Base-by-base conservation (phyloP, 108 stramenopile genomes). In the Nitzschia palea region DNA sequence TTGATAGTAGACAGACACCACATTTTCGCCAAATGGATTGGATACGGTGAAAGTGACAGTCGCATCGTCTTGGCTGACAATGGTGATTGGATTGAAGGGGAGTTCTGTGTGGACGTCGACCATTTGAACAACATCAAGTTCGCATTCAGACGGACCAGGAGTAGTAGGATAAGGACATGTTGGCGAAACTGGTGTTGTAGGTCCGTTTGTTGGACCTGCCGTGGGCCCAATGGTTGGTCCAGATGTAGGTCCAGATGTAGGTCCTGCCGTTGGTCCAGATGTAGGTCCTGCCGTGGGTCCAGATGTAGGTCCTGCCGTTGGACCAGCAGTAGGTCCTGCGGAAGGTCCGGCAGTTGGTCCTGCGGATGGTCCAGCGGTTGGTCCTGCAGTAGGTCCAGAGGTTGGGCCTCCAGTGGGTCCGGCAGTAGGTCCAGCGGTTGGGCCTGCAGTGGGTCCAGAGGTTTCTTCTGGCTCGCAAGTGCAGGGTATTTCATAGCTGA, bases 391-490 rank as follows among this genome's bases (percentile, higher is more conserved):
- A 23, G 60, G 60, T 61, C 42, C 60, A 44, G 42, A 10, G 5
- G 43, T 61, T 25, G 60, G 60, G 22, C 37, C 60, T 5, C 40
- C 8, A 10, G 43, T 61, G 14, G 60, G 60, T 61, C 60, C 60
- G 25, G 40, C 9, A 6, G 60, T 45, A 14, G 55, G 55, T 31
- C 55, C 55, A 56, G 8, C 9, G 5, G 27, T 56, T 6, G 55
- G 55, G 5, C 55, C 55, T 14, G 55, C 55, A 56, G 55, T 29
- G n/a, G 55, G 55, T 29, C 55, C 55, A 56, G 55, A 29, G 6
- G 55, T 56, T 56, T 9, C 14, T 52, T 14, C 32, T 35, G 17
- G 10, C n/a, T n/a, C n/a, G n/a, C n/a, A n/a, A n/a, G n/a, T n/a
- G n/a, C n/a, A n/a, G 17, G 32, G 57, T 12, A 42, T 42, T 14